Conservation (phyloP, 2,329 filamentous ascomycete genomes). For the Cercospora citrullina region DNA sequence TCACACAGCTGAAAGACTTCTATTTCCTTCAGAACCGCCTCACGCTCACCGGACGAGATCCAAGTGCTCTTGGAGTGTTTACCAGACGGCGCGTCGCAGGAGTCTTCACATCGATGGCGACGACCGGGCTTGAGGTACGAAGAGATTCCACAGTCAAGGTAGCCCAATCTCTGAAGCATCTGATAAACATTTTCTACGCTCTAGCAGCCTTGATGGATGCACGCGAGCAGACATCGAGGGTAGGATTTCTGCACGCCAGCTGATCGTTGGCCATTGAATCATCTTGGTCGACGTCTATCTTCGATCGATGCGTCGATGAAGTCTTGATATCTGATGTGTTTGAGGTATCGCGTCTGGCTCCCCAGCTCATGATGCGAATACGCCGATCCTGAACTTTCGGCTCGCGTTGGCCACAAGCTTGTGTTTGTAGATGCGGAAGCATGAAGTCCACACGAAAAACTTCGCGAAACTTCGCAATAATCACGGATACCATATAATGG, state of each 20-base stretch:
- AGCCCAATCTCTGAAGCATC: not conserved
- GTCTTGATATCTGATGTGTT: not conserved
- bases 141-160: not conserved
- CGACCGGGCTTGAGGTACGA: not conserved
- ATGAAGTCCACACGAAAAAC: not conserved
- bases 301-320: not conserved
- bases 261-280: not conserved
- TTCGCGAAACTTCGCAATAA: not conserved
- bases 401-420: not conserved
- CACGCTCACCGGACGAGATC: not conserved
- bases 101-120: no score
- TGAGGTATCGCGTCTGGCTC: not conserved
- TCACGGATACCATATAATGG: not conserved
- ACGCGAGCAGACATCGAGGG: not conserved
- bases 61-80: not conserved
- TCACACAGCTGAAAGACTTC: not conserved
- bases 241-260: not conserved
- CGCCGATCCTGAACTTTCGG: constrained; percentile 5
- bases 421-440: not conserved
- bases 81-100: not conserved
- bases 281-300: not conserved
- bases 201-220: not conserved
- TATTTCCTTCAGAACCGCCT: not conserved
- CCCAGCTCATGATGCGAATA: not conserved
- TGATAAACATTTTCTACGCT: not conserved